A percentile compares a stretch with the other conserved stretches of the same genome.
Evolutionary conservation across 2,329 filamentous ascomycete genomes (phyloP).

Genomic region (Fusarium bactridioides): DNA sequence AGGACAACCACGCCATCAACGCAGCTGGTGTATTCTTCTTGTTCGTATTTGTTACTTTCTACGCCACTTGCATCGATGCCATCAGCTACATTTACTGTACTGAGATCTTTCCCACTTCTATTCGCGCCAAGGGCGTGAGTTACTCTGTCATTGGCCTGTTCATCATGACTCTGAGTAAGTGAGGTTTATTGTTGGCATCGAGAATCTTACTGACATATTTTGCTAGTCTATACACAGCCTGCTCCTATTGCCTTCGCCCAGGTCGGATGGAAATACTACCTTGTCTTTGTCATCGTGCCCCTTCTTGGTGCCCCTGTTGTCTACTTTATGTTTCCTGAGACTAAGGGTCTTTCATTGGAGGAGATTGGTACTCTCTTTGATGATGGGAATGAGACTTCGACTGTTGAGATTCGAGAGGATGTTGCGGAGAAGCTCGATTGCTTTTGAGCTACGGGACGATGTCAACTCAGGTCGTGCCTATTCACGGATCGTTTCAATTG

Average conservation of each 20-base stretch:
- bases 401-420: background rate
- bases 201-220: accelerated
- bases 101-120: background rate
- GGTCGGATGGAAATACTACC: background rate
- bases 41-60: background rate
- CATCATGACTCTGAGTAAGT: background rate
- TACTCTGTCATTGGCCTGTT: background rate
- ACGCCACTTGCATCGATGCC: background rate
- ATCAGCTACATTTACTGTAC: background rate
- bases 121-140: background rate
- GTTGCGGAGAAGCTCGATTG: background rate
- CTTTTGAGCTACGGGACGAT: background rate
- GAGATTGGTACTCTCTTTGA: background rate
- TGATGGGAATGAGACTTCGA: background rate
- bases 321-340: background rate
- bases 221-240: background rate
- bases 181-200: accelerated
- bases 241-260: background rate
- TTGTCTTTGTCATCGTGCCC: background rate
- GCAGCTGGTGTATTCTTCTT: background rate
- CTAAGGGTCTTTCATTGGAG: background rate
- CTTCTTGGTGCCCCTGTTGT: background rate
- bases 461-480: too few relatives aligned
- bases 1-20: background rate
- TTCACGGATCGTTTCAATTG: background rate